These are phyloP conservation scores for Tranzscheliella williamsii DNA, from an alignment of 1,284 basidiomycete species.

Conservation along the genomic window DNA sequence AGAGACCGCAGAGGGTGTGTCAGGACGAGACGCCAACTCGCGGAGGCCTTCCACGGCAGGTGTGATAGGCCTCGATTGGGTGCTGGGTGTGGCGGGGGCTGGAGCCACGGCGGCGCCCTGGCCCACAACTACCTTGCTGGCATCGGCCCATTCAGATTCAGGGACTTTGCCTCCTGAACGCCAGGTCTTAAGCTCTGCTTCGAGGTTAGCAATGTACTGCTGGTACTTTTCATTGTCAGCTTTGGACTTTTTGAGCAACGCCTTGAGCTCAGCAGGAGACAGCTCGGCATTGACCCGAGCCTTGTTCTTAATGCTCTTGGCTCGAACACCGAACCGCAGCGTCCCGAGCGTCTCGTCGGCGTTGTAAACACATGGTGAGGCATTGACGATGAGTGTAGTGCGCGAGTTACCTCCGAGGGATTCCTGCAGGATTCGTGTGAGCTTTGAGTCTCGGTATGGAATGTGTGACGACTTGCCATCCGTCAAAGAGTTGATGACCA, in stretches of 20 bases:
- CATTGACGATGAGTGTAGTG: slow-evolving; percentile 98
- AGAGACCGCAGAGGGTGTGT: slow-evolving; percentile 74
- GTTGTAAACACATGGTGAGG: slow-evolving; percentile 95
- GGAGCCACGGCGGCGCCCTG: slow-evolving; percentile 43
- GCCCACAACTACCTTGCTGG: slow-evolving; percentile 67
- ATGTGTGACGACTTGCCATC: slow-evolving; percentile 92
- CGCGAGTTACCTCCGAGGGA: slow-evolving; percentile 98
- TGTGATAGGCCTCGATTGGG: slow-evolving; percentile 68
- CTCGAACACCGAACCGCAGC: slow-evolving; percentile 88
- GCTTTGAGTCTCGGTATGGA: slow-evolving; percentile 98
- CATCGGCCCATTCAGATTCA: slow-evolving; percentile 77
- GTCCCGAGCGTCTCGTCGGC: slow-evolving; percentile 96
- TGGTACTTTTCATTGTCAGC: slow-evolving; percentile 80
- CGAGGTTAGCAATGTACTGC: slow-evolving; percentile 84
- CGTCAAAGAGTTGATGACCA: slow-evolving; percentile 99
- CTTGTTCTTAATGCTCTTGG: slow-evolving; percentile 99
- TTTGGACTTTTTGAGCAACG: slow-evolving; percentile 84
- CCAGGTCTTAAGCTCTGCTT: slow-evolving; percentile 90
- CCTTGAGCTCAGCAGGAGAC: slow-evolving; percentile 93
- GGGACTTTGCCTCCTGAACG: slow-evolving; percentile 84
- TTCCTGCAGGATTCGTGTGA: slow-evolving; percentile 99
- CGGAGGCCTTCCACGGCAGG: slow-evolving; percentile 77
- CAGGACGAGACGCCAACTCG: slow-evolving; percentile 64
- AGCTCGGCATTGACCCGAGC: slow-evolving; percentile 98
- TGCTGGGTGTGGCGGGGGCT: slow-evolving; percentile 45